A percentile compares a stretch with the other conserved stretches of the same genome.
These are phyloP conservation scores for Olyra latifolia DNA, from an alignment of 176 grass and related monocot species.

Conservation along the genomic window DNA sequence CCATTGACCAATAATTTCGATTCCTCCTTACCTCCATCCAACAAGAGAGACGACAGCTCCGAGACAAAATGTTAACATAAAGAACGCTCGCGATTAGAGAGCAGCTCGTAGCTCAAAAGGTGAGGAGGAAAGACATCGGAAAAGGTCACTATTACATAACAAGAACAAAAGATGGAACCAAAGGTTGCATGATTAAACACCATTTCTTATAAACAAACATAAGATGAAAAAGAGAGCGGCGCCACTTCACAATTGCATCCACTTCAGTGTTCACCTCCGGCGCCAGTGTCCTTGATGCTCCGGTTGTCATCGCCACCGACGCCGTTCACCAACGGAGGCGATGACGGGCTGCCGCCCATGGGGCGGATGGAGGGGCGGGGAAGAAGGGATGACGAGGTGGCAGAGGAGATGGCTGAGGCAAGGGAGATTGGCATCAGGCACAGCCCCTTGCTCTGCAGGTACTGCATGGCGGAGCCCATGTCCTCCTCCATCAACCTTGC, in stretches of 20 bases:
- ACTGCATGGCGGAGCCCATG: constrained; percentile 96
- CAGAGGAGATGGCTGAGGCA: constrained; percentile 72
- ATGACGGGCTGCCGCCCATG: neutral
- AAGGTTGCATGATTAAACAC: constrained; percentile 52
- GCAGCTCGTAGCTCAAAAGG: constrained; percentile 33
- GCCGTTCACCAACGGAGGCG: constrained; percentile 22
- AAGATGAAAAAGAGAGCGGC: constrained; percentile 11
- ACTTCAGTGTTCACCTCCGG: constrained; percentile 24
- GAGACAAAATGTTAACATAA: constrained; percentile 33
- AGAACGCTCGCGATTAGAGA: constrained; percentile 22
- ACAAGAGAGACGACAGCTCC: constrained; percentile 19
- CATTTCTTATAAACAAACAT: constrained; percentile 51
- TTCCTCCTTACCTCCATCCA: constrained; percentile 35
- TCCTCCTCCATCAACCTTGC: constrained; percentile 94
- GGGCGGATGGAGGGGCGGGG: constrained; percentile 27
- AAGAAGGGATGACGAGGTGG: constrained; percentile 53
- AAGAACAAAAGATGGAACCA: constrained; percentile 34
- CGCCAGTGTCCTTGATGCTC: neutral
- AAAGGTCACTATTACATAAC: constrained; percentile 24
- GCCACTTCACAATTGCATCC: constrained; percentile 24
- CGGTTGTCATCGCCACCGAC: neutral
- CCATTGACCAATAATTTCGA: constrained; percentile 31
- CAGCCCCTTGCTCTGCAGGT: constrained; percentile 94
- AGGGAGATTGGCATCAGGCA: constrained; percentile 96
- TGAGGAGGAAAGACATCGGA: constrained; percentile 2